Base-by-base conservation (phyloP, 345 rosid species). In the Excoecaria cochinchinensis region DNA sequence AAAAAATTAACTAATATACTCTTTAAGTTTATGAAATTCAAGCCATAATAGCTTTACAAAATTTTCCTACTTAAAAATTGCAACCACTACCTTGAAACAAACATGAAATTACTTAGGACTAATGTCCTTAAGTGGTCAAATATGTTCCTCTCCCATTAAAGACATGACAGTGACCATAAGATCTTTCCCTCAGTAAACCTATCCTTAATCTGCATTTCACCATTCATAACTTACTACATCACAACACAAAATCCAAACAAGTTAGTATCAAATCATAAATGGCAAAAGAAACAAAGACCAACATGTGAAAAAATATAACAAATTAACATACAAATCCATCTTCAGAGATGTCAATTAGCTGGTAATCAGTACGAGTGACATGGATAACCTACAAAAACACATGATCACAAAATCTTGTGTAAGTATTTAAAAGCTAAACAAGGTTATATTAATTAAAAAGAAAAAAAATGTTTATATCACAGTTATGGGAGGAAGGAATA, bases 261-360 rank as follows among this genome's bases (percentile, higher is more conserved):
- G n/a, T n/a, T n/a, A n/a, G n/a, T n/a, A n/a, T n/a, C n/a, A n/a
- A n/a, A n/a, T n/a, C n/a, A n/a, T n/a, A n/a, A n/a, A n/a, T 42
- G 4, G 19, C 19, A 50, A 11, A 4, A 71, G 13, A 5, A 0
- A 44, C 24, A 25, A 3, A 53, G 6, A 19, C 24, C 3, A 39
- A 40, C 16, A 17, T 6, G 5, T 44, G 8, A 44, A 44, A 44
- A 44, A n/a, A n/a, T n/a, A n/a, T n/a, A n/a, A n/a, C n/a, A n/a
- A n/a, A n/a, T n/a, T n/a, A n/a, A n/a, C 69, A 17, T 73, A 78
- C 81, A 78, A 78, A 78, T 73, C 81, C 81, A 73, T 78, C 81
- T 74, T 73, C 81, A 13, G 81, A 78, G 55, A 78, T 78, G 38
- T 78, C 81, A 61, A 78, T 78, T 40, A 78, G 71, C 77, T 78